A percentile compares a stretch with the other conserved stretches of the same genome.
Evolutionary conservation across 495 filamentous ascomycete genomes (phyloP).

Genomic region (Penicillium desertorum): DNA sequence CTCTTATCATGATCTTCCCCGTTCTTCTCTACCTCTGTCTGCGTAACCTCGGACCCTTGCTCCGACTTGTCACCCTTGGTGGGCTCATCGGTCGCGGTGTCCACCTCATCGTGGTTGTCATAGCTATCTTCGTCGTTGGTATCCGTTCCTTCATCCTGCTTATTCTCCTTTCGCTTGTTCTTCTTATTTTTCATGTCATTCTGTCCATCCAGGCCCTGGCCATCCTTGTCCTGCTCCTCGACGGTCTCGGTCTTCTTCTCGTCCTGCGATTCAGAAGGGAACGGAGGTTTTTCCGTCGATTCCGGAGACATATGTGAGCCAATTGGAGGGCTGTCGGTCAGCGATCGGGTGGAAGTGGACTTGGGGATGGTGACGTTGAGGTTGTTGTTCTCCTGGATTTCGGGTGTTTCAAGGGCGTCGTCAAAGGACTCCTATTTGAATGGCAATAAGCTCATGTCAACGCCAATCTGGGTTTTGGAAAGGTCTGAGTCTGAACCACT

Average conservation of each 20-base stretch:
- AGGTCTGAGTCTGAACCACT: constrained; percentile 15
- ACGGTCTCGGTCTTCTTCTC: constrained; percentile 25
- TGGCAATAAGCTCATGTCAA: constrained; percentile 15
- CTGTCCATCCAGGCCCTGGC: constrained; percentile 24
- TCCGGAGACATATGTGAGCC: constrained; percentile 40
- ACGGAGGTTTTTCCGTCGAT: constrained; percentile 35
- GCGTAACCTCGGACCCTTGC: constrained; percentile 18
- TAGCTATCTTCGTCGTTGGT: constrained; percentile 6
- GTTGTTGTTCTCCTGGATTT: constrained; percentile 25
- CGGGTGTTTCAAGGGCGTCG: constrained; percentile 63
- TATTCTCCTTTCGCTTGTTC: constrained; percentile 5
- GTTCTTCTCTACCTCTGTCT: constrained; percentile 20
- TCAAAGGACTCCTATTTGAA: constrained; percentile 68
- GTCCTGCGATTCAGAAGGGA: constrained; percentile 34
- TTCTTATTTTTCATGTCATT: constrained; percentile 22
- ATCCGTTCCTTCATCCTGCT: not conserved
- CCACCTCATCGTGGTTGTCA: constrained; percentile 15
- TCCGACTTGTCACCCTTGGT: constrained; percentile 25
- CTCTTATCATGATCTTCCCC: constrained; percentile 39
- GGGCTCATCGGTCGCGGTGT: constrained; percentile 11
- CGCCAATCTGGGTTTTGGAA: not conserved
- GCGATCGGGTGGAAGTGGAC: constrained; percentile 43
- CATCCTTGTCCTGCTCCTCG: constrained; percentile 31
- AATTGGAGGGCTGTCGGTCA: constrained; percentile 50
- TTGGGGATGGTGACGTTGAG: constrained; percentile 39